phyloP scores from a whole-genome alignment of 306 rosid species.

The Chamaecrista fasciculata region DNA sequence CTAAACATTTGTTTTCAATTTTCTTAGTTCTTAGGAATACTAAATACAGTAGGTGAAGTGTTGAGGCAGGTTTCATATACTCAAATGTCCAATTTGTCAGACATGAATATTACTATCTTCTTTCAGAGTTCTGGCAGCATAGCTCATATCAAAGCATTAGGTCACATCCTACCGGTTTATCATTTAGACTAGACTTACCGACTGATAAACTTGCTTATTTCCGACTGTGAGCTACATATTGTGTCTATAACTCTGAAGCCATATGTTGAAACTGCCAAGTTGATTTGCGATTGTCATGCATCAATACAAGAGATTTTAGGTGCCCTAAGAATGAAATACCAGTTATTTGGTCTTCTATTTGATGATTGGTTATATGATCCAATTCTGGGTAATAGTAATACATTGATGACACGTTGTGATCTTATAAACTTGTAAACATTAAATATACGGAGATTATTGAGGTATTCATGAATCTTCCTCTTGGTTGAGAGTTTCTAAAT shows the following conservation, averaged over 20 bases:
- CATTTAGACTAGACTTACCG: neutral
- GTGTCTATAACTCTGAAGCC: constrained; percentile 6
- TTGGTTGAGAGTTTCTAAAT: neutral
- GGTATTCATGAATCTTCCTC: neutral
- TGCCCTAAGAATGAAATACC: constrained; percentile 12
- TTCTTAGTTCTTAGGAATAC: neutral
- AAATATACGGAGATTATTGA: constrained; percentile 15
- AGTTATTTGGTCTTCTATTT: neutral
- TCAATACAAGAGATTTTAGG: neutral
- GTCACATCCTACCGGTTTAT: neutral
- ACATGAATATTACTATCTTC: neutral
- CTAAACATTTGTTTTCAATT: neutral
- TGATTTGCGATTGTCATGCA: neutral
- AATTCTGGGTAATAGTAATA: neutral
- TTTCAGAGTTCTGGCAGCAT: neutral
- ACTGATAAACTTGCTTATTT: neutral
- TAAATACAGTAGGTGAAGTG: neutral
- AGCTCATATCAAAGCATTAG: neutral
- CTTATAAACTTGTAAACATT: neutral
- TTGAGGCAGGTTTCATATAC: neutral
- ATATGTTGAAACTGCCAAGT: constrained; percentile 1
- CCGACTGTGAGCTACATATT: neutral
- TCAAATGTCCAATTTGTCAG: neutral
- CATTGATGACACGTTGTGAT: constrained; percentile 2
- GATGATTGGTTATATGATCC: neutral